A percentile compares a stretch with the other conserved stretches of the same genome.
Evolutionary conservation across 2,329 filamentous ascomycete species (phyloP).

Genomic region (Diaporthe longicolla): DNA sequence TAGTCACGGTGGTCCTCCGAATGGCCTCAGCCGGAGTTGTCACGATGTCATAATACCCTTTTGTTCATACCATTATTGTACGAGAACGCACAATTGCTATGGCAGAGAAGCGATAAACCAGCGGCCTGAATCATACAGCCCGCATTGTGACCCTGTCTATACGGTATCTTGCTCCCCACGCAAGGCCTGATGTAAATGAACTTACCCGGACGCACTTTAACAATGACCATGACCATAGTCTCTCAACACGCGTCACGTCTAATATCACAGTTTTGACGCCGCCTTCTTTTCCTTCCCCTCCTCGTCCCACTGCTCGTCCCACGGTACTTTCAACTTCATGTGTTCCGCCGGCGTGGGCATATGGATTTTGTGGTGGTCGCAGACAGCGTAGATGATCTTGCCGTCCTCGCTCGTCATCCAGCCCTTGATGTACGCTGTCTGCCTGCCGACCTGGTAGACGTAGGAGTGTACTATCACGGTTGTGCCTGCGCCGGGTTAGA

Average conservation of each 20-base stretch:
- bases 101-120: not conserved
- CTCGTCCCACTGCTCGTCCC: constrained; percentile 60
- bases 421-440: constrained; percentile 66
- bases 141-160: not conserved
- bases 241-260: not conserved
- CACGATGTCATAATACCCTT: constrained; percentile 33
- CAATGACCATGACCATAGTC: not conserved
- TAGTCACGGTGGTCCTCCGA: not conserved
- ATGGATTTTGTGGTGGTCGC: constrained; percentile 67
- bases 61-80: not conserved
- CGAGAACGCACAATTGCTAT: not conserved
- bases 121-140: not conserved
- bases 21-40: not conserved
- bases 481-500: constrained; percentile 45
- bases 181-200: not conserved
- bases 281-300: constrained; percentile 36
- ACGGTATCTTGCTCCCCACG: not conserved
- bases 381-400: constrained; percentile 62
- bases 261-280: constrained; percentile 39
- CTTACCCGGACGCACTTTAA: not conserved
- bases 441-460: constrained; percentile 61
- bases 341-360: constrained; percentile 57
- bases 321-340: constrained; percentile 54
- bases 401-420: constrained; percentile 64
- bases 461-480: constrained; percentile 58